Evolutionary conservation across 495 filamentous ascomycete genomes (phyloP).

Genomic region (Aspergillus asperescens): DNA sequence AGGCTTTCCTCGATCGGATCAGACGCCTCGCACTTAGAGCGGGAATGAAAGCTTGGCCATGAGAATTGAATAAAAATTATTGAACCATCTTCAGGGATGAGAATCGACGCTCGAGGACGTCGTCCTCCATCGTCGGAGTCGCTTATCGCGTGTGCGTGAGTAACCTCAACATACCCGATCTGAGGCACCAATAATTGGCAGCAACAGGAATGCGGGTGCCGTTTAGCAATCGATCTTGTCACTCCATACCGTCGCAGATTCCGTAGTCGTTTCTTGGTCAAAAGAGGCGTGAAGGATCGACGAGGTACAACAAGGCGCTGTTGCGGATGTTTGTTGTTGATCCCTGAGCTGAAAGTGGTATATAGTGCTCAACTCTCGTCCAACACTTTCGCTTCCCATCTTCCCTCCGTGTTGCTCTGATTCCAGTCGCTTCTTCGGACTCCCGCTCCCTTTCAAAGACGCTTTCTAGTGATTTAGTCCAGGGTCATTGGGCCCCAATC

Average conservation of each 20-base stretch:
- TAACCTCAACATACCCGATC: background rate
- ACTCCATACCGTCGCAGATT: conserved; percentile 1
- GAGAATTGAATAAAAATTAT: background rate
- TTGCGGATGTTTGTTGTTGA: conserved; percentile 14
- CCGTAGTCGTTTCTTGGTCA: background rate
- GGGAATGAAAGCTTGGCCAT: conserved; percentile 1
- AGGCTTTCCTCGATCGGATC: conserved; percentile 1
- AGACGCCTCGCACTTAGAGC: background rate
- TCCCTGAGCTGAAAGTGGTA: conserved; percentile 8
- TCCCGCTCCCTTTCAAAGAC: background rate
- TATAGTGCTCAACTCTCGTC: background rate
- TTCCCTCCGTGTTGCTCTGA: background rate
- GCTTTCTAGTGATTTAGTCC: too few species aligned
- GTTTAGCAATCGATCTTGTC: too few species aligned
- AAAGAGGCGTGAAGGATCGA: background rate
- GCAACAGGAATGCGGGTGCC: conserved; percentile 6
- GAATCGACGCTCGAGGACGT: background rate
- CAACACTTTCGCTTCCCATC: background rate
- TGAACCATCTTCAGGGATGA: background rate
- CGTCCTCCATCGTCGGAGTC: too few species aligned
- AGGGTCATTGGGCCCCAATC: conserved; percentile 9
- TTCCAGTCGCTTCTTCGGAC: conserved; percentile 4
- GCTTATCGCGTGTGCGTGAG: background rate
- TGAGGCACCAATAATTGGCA: conserved; percentile 2
- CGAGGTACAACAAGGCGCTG: conserved; percentile 6